phyloP scores from a whole-genome alignment of 345 rosid genomes.

The Arabis alpina region DNA sequence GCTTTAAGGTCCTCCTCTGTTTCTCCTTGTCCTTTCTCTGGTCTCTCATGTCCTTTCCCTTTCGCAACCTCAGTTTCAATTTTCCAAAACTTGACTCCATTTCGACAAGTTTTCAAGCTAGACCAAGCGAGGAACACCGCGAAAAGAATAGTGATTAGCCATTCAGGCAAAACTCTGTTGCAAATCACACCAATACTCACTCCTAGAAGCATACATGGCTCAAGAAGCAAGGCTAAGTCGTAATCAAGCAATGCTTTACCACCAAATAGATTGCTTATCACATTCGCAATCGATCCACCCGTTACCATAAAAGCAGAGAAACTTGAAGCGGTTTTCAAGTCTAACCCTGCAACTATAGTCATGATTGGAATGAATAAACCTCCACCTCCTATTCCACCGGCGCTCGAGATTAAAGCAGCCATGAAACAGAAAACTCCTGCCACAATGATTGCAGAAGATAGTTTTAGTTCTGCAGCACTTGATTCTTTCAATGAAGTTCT shows the following conservation, averaged over 20 bases:
- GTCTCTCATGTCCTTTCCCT: slow-evolving; percentile 38
- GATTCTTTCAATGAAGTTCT: slow-evolving; percentile 33
- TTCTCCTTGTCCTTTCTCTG: slow-evolving; percentile 49
- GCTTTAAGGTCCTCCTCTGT: slow-evolving; percentile 42
- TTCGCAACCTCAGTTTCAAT: slow-evolving; percentile 57
- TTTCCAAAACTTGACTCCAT: slow-evolving; percentile 65
- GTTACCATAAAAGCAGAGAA: slow-evolving; percentile 97
- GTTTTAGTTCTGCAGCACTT: slow-evolving; percentile 43
- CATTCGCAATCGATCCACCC: slow-evolving; percentile 84
- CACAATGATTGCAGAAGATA: slow-evolving; percentile 46
- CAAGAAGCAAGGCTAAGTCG: slow-evolving; percentile 74
- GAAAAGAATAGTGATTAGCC: slow-evolving; percentile 77
- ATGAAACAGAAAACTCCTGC: slow-evolving; percentile 69
- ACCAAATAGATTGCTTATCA: slow-evolving; percentile 52
- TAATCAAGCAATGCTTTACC: slow-evolving; percentile 59
- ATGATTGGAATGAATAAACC: slow-evolving; percentile 83
- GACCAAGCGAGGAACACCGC: slow-evolving; percentile 80
- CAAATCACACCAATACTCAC: slow-evolving; percentile 85
- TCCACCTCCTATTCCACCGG: slow-evolving; percentile 94
- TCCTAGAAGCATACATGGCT: slow-evolving; percentile 88
- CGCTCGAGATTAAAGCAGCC: slow-evolving; percentile 82
- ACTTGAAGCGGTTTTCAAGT: slow-evolving; percentile 77
- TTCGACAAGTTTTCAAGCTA: slow-evolving; percentile 72
- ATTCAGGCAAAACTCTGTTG: slow-evolving; percentile 77
- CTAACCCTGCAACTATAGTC: slow-evolving; percentile 66